Evolutionary conservation across 257 asterid species (phyloP), one percentile per base, ranked within the genome.

Genomic region (Echites panduratus): DNA sequence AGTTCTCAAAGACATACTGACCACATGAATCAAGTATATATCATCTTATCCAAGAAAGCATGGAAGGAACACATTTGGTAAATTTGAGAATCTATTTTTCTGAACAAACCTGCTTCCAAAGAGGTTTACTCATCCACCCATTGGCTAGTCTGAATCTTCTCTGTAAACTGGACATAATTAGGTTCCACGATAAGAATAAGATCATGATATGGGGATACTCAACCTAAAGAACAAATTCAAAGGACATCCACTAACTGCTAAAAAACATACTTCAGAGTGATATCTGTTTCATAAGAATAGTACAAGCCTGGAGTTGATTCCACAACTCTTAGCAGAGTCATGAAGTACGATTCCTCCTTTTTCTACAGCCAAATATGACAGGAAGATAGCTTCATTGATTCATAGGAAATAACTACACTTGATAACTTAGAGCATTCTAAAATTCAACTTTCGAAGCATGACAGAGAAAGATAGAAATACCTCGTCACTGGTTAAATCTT

Each of bases 281-380:
- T 84, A 81, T 95, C 96, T 14, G 97, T 92, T 73, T 84, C 96
- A 78, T 95, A 92, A 72, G 99, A 95, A 81, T 84, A 92, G 79
- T 92, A 95, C 87, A 95, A 80, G 71, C 97, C 96, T 17, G 94
- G 93, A 70, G 98, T 89, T 53, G 99, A 84, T 85, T 95, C 98
- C 77, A 95, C 98, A 66, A 81, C 81, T 84, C 80, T 95, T 85
- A 95, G 84, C 74, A 95, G 85, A 68, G 81, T 86, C 89, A 83
- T 82, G 84, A 92, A 92, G 87, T 95, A 95, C 64, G 80, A 84
- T 77, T 95, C 96, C 48, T 95, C 98, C 72, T 69, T 90, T 85
- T 85, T 90, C 99, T 94, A 88, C 74, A 72, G 27, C 49, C 54
- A 67, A 71, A 77, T 72, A 61, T 50, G 41, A 49, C 43, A 45